Conservation (phyloP, 495 filamentous ascomycete genomes). For the Aspergillus heteromorphus region DNA sequence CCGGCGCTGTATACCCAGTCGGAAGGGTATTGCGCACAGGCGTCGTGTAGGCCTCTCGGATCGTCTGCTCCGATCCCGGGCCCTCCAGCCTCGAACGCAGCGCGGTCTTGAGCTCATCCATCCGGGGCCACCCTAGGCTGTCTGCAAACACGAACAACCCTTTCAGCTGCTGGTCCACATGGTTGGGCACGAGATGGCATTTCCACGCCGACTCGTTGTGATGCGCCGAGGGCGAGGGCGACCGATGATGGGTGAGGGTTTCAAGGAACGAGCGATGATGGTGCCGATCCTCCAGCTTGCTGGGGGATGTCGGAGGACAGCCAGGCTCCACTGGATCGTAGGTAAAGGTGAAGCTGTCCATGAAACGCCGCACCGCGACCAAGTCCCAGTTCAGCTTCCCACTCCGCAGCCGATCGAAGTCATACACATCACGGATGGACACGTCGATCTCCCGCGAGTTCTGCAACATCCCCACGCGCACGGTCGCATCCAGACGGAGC, state of each 20-base stretch:
- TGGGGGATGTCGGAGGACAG: neutral
- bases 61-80: constrained; percentile 7
- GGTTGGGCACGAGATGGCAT: constrained; percentile 33
- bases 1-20: neutral
- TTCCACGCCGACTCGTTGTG: constrained; percentile 31
- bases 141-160: constrained; percentile 48
- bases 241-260: constrained; percentile 22
- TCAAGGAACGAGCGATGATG: constrained; percentile 25
- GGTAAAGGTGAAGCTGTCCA: constrained; percentile 60
- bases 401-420: constrained; percentile 60
- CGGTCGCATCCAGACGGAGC: constrained; percentile 66
- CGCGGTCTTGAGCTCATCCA: constrained; percentile 27
- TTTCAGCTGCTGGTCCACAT: constrained; percentile 41
- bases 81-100: constrained; percentile 13
- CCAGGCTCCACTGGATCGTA: constrained; percentile 2
- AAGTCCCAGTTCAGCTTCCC: constrained; percentile 76
- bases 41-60: constrained; percentile 5
- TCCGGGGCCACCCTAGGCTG: constrained; percentile 45
- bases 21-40: constrained; percentile 2
- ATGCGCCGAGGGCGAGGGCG: constrained; percentile 1
- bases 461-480: constrained; percentile 46
- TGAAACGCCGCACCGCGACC: constrained; percentile 65
- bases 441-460: constrained; percentile 43
- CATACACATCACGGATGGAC: constrained; percentile 53
- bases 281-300: constrained; percentile 22